A percentile compares a stretch with the other conserved stretches of the same genome.
These are phyloP conservation scores for Volvox africanus DNA, from an alignment of 139 green algal species.

Conservation along the genomic window DNA sequence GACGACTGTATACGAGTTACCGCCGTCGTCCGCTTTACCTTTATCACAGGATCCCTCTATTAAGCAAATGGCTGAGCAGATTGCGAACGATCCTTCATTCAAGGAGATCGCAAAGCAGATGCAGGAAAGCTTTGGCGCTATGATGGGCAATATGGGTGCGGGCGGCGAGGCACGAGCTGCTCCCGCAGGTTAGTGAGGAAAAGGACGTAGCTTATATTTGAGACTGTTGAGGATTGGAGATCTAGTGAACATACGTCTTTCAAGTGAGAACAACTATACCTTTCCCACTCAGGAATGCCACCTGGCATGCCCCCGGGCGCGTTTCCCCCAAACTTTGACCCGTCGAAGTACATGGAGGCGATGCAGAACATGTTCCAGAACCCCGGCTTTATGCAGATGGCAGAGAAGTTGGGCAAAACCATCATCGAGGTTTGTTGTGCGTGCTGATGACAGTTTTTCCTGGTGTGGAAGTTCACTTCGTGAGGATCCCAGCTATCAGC, in stretches of 20 bases:
- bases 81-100: slow-evolving; percentile 81
- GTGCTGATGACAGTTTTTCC: no score
- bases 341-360: slow-evolving; percentile 82
- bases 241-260: no score
- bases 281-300: slow-evolving; percentile 7
- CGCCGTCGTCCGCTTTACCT: not conserved
- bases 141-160: slow-evolving; percentile 51
- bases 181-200: slow-evolving; percentile 13
- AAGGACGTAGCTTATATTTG: not conserved
- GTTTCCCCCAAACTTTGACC: slow-evolving; percentile 65
- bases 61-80: slow-evolving; percentile 88
- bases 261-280: no score
- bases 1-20: not conserved
- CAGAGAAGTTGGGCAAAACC: slow-evolving; percentile 86
- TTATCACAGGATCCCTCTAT: slow-evolving; percentile 77
- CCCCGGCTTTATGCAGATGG: slow-evolving; percentile 88
- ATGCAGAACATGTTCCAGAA: slow-evolving; percentile 88
- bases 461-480: no score
- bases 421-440: slow-evolving; percentile 77
- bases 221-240: no score
- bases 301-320: slow-evolving; percentile 43
- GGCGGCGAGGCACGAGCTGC: slow-evolving; percentile 31
- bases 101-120: slow-evolving; percentile 76
- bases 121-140: slow-evolving; percentile 70
- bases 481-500: no score